These are phyloP conservation scores for Atkinsonella hypoxylon DNA, from an alignment of 2,329 filamentous ascomycete genomes.

Conservation along the genomic window DNA sequence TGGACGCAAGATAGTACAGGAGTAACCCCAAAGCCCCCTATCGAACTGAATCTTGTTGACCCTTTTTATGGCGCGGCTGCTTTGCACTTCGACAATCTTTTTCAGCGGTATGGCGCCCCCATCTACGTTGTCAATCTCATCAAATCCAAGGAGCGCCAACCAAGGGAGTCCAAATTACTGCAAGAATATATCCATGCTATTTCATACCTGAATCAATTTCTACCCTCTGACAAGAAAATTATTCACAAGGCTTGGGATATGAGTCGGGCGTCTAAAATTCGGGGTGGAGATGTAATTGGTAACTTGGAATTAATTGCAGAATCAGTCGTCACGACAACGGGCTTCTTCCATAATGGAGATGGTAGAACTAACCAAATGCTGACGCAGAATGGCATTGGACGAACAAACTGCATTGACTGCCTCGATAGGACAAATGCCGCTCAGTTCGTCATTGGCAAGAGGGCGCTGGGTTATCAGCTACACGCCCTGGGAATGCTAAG, in stretches of 20 bases:
- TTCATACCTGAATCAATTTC: slow-evolving; percentile 85
- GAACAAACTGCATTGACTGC: slow-evolving; percentile 97
- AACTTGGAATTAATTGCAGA: slow-evolving; percentile 84
- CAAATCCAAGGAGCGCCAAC: slow-evolving; percentile 76
- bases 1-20: slow-evolving; percentile 97
- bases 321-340: slow-evolving; percentile 71
- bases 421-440: slow-evolving; percentile 94
- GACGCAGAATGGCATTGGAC: slow-evolving; percentile 82
- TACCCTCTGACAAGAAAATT: slow-evolving; percentile 74
- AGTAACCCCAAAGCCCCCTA: slow-evolving; percentile 91
- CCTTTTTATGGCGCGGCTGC: slow-evolving; percentile 92
- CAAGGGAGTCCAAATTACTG: slow-evolving; percentile 82
- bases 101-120: slow-evolving; percentile 83
- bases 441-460: slow-evolving; percentile 94
- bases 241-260: slow-evolving; percentile 96
- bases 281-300: slow-evolving; percentile 87
- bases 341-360: slow-evolving; percentile 91
- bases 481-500: slow-evolving; percentile 82
- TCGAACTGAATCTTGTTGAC: slow-evolving; percentile 88
- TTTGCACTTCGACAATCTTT: slow-evolving; percentile 88
- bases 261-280: slow-evolving; percentile 85
- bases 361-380: slow-evolving; percentile 47
- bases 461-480: slow-evolving; percentile 82
- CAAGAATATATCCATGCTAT: slow-evolving; percentile 80
- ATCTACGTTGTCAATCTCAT: slow-evolving; percentile 88